Percentiles rank a stretch among this genome's conserved stretches.
phyloP scores from a whole-genome alignment of 768 basidiomycete species.

The Tephrocybe sp. region DNA sequence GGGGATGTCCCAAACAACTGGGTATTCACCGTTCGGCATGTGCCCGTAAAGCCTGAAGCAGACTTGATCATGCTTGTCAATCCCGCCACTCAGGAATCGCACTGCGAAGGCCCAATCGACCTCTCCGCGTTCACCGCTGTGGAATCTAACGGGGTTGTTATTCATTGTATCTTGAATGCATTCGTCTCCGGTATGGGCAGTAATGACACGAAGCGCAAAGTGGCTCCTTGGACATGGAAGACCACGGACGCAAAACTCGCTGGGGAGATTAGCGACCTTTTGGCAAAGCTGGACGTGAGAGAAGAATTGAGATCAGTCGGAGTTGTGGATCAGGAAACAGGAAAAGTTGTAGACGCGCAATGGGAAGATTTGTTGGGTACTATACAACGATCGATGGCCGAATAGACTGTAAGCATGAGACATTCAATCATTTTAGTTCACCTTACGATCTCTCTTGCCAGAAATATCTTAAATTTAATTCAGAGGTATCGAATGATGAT shows the following conservation, averaged over 20 bases:
- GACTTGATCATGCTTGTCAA: slow-evolving; percentile 16
- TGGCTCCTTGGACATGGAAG: slow-evolving; percentile 12
- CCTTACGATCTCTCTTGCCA: too few species aligned
- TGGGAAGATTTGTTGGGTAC: slow-evolving; percentile 13
- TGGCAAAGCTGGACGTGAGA: slow-evolving; percentile 3
- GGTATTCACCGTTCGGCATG: slow-evolving; percentile 15
- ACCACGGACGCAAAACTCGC: slow-evolving; percentile 9
- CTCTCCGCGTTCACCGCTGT: background rate
- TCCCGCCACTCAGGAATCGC: slow-evolving; percentile 6
- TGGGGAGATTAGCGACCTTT: background rate
- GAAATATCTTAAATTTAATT: too few species aligned
- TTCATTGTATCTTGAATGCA: slow-evolving; percentile 1
- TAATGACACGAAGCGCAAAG: background rate
- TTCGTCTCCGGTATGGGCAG: slow-evolving; percentile 9
- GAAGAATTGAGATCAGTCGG: slow-evolving; percentile 3
- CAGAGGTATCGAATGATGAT: too few species aligned
- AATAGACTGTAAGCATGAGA: too few species aligned
- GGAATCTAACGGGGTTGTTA: background rate
- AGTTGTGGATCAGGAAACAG: slow-evolving; percentile 1
- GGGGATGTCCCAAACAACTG: slow-evolving; percentile 7
- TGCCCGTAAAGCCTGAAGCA: slow-evolving; percentile 7
- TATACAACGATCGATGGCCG: slow-evolving; percentile 10
- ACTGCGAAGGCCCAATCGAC: slow-evolving; percentile 14
- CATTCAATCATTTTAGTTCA: too few species aligned
- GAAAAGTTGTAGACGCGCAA: slow-evolving; percentile 8